Conservation (phyloP, 208 protist genomes). For the Trypanosoma grayi region DNA sequence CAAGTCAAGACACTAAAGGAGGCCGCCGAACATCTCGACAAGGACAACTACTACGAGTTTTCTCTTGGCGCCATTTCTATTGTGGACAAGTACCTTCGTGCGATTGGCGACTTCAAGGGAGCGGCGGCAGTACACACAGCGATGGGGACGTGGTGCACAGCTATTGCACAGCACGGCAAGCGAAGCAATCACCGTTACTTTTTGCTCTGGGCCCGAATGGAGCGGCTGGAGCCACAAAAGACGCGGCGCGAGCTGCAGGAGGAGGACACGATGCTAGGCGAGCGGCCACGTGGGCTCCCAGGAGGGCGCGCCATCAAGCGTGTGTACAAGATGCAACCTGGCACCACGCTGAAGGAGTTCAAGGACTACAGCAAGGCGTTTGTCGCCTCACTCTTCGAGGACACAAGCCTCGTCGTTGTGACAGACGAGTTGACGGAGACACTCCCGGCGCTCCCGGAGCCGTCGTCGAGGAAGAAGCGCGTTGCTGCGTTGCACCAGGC, state of each 20-base stretch:
- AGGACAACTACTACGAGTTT: slow-evolving; percentile 81
- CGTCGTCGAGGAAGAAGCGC: slow-evolving; percentile 62
- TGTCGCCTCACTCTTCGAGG: slow-evolving; percentile 60
- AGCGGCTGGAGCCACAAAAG: slow-evolving; percentile 33
- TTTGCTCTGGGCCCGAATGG: slow-evolving; percentile 82
- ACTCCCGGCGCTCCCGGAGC: slow-evolving; percentile 56
- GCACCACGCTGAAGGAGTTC: slow-evolving; percentile 51
- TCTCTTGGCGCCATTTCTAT: slow-evolving; percentile 61
- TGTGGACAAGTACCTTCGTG: slow-evolving; percentile 59
- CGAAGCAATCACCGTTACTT: slow-evolving; percentile 69
- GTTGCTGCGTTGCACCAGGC: slow-evolving; percentile 43
- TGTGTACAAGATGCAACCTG: slow-evolving; percentile 81
- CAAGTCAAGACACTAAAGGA: slow-evolving; percentile 78
- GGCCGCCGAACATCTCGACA: slow-evolving; percentile 78
- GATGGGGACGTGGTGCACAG: slow-evolving; percentile 72
- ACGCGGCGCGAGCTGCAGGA: slow-evolving; percentile 36
- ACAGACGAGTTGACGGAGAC: slow-evolving; percentile 72
- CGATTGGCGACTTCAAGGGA: slow-evolving; percentile 56
- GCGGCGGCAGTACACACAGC: slow-evolving; percentile 55
- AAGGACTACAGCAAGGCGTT: slow-evolving; percentile 57
- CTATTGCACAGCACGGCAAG: slow-evolving; percentile 41
- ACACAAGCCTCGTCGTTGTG: slow-evolving; percentile 52
- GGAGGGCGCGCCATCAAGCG: slow-evolving; percentile 54
- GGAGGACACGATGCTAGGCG: slow-evolving; percentile 39
- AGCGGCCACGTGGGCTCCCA: slow-evolving; percentile 54